phyloP scores from a whole-genome alignment of 768 basidiomycete species.

The Mycena maculata region DNA sequence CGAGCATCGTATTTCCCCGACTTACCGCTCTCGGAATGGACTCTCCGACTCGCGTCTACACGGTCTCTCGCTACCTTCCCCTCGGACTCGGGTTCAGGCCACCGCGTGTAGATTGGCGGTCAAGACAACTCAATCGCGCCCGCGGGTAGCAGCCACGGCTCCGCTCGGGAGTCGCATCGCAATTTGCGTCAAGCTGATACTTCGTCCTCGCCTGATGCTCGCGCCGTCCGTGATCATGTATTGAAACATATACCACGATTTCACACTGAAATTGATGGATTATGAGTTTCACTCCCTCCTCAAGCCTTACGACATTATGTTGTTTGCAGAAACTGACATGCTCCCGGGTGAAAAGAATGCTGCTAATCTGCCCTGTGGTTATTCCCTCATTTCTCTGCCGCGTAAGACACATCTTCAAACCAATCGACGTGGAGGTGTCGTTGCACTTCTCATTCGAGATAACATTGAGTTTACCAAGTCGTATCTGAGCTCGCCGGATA shows the following conservation, averaged over 20 bases:
- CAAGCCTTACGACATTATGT: slow-evolving; percentile 1
- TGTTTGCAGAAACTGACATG: slow-evolving; percentile 8
- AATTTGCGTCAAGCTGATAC: too few species aligned
- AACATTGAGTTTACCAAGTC: not conserved
- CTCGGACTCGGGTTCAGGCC: too few species aligned
- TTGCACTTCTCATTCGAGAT: slow-evolving; percentile 9
- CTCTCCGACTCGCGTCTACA: too few species aligned
- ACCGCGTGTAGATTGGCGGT: too few species aligned
- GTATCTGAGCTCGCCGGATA: not conserved
- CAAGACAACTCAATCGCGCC: too few species aligned
- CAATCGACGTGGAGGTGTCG: not conserved
- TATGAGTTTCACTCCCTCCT: not conserved
- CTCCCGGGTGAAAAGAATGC: not conserved
- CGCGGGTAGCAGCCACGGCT: too few species aligned
- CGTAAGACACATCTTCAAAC: not conserved
- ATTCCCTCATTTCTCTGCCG: not conserved
- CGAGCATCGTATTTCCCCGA: too few species aligned
- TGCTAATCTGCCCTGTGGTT: not conserved
- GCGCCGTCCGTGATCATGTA: not conserved
- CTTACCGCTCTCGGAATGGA: too few species aligned
- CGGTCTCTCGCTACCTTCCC: too few species aligned
- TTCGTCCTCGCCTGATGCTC: too few species aligned
- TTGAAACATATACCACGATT: slow-evolving; percentile 9
- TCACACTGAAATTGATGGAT: not conserved
- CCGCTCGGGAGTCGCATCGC: too few species aligned